Evolutionary conservation across 768 basidiomycete genomes (phyloP).

Genomic region (Bullera alba): DNA sequence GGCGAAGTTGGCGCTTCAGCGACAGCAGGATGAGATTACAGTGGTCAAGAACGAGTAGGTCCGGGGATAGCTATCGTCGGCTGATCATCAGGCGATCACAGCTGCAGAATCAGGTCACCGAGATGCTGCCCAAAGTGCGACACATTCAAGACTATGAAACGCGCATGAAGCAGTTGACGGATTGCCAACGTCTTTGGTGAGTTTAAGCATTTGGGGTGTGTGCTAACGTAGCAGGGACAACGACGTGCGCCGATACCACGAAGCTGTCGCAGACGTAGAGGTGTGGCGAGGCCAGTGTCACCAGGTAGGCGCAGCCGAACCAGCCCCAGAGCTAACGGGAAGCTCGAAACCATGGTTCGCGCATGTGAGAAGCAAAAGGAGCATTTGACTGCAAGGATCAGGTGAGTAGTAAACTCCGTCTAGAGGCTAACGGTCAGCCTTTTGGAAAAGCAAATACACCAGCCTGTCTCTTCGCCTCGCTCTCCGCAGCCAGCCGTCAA

Average conservation of each 20-base stretch:
- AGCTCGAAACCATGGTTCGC: background rate
- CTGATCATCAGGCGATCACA: constrained; percentile 54
- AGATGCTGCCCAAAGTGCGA: constrained; percentile 72
- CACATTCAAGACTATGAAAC: constrained; percentile 74
- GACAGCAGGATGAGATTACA: constrained; percentile 42
- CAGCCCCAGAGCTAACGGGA: background rate
- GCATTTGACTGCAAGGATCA: no score
- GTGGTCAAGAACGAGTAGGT: constrained; percentile 44
- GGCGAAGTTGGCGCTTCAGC: constrained; percentile 19
- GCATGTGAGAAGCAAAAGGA: background rate
- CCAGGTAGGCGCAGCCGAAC: constrained; percentile 6
- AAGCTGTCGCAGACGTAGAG: constrained; percentile 20
- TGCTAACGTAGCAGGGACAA: constrained; percentile 20
- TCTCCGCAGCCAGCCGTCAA: no score
- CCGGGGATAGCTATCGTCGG: background rate
- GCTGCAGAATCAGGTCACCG: constrained; percentile 67
- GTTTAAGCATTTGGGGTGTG: constrained; percentile 23
- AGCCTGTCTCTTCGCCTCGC: no score
- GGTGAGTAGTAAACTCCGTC: no score
- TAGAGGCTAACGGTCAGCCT: no score
- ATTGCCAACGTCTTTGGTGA: constrained; percentile 71
- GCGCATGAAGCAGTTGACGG: constrained; percentile 74
- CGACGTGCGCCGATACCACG: constrained; percentile 17
- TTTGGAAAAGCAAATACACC: no score
- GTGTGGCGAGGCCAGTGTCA: constrained; percentile 10